Conservation (phyloP, 2,329 filamentous ascomycete species). For the Neofusicoccum ribis region DNA sequence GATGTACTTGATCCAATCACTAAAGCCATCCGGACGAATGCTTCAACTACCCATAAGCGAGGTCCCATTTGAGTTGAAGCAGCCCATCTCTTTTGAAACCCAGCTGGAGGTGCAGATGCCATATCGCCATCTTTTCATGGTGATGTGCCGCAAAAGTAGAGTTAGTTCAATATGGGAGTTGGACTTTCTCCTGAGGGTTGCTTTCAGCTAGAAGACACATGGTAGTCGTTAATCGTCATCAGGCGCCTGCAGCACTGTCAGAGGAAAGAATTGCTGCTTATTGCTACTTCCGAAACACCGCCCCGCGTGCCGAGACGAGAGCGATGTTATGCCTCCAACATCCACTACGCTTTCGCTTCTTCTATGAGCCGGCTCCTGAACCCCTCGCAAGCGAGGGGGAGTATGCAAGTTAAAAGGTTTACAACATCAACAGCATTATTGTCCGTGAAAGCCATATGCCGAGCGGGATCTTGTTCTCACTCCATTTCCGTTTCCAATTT, state of each 20-base stretch:
- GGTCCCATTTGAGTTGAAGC: too few relatives aligned
- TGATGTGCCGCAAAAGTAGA: too few relatives aligned
- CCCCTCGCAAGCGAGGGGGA: slow-evolving; percentile 22
- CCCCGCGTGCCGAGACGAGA: slow-evolving; percentile 12
- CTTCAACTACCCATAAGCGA: too few relatives aligned
- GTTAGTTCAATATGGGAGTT: too few relatives aligned
- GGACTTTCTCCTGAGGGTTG: too few relatives aligned
- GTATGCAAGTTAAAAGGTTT: slow-evolving; percentile 40
- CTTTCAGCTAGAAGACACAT: background rate
- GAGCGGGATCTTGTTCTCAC: background rate
- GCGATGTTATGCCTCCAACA: slow-evolving; percentile 16
- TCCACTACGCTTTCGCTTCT: slow-evolving; percentile 17
- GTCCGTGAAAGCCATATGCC: slow-evolving; percentile 18
- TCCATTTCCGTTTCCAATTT: slow-evolving; percentile 2
- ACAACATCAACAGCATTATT: slow-evolving; percentile 30
- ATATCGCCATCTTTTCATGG: too few relatives aligned
- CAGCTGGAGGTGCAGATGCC: too few relatives aligned
- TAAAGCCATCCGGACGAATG: too few relatives aligned
- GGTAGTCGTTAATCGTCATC: background rate
- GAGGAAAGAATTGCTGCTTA: slow-evolving; percentile 14
- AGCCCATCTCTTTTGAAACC: too few relatives aligned
- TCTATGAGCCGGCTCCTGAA: slow-evolving; percentile 20
- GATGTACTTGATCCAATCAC: too few relatives aligned
- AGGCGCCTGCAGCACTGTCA: too few relatives aligned
- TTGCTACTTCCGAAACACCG: slow-evolving; percentile 8